Evolutionary conservation across 495 filamentous ascomycete genomes (phyloP).

Genomic region (Hypoxylon lienhwacheense): DNA sequence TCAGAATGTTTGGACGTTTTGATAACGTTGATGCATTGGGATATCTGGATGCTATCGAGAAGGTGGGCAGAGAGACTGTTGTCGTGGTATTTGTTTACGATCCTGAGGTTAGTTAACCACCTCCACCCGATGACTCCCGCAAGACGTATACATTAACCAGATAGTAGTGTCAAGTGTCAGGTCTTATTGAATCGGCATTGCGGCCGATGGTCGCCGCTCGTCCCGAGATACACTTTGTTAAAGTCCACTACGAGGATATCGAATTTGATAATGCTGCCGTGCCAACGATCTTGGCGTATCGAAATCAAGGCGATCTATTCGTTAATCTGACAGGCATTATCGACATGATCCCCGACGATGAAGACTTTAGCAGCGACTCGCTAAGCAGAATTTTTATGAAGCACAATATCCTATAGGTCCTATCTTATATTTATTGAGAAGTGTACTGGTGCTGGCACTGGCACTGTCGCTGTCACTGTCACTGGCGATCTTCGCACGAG

Average conservation of each 20-base stretch:
- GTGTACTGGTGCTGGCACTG: neutral
- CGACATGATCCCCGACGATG: constrained; percentile 75
- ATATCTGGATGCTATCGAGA: constrained; percentile 94
- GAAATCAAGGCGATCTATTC: constrained; percentile 81
- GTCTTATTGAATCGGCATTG: constrained; percentile 75
- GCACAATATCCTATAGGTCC: constrained; percentile 48
- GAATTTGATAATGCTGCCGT: constrained; percentile 92
- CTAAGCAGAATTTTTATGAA: constrained; percentile 52
- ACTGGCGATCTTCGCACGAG: too few relatives aligned
- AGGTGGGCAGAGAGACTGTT: constrained; percentile 73
- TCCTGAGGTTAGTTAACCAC: constrained; percentile 65
- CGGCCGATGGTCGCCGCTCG: constrained; percentile 69
- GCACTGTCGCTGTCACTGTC: neutral
- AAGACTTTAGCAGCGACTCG: constrained; percentile 54
- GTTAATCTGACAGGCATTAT: constrained; percentile 85
- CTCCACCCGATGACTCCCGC: neutral
- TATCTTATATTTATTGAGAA: neutral
- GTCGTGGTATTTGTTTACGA: constrained; percentile 97
- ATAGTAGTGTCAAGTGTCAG: constrained; percentile 71
- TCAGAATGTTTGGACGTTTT: constrained; percentile 73
- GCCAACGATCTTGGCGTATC: constrained; percentile 87
- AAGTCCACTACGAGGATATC: constrained; percentile 87
- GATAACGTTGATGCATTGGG: constrained; percentile 85
- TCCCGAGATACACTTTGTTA: constrained; percentile 77
- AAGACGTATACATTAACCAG: constrained; percentile 22